These are phyloP conservation scores for Hymenoscyphus infarciens DNA, from an alignment of 2,329 filamentous ascomycete genomes.

Conservation along the genomic window DNA sequence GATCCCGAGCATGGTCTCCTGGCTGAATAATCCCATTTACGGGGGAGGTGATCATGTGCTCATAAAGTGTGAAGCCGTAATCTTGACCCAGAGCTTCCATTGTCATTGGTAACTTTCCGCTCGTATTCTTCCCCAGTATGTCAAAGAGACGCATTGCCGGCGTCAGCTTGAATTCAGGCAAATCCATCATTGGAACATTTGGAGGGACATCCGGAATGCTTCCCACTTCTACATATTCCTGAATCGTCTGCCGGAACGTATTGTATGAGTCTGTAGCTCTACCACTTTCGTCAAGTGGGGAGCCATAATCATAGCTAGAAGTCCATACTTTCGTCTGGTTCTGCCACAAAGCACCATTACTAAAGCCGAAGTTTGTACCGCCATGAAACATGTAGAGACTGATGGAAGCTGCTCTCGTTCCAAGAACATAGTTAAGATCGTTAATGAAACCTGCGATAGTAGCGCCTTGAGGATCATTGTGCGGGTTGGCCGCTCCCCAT, in stretches of 20 bases:
- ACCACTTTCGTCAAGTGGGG: slow-evolving; percentile 48
- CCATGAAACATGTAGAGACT: slow-evolving; percentile 53
- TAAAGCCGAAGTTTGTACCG: slow-evolving; percentile 48
- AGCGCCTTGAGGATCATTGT: slow-evolving; percentile 36
- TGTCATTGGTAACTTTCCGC: slow-evolving; percentile 35
- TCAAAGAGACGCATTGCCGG: slow-evolving; percentile 41
- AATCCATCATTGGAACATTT: slow-evolving; percentile 34
- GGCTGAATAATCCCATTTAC: slow-evolving; percentile 37
- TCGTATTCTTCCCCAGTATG: slow-evolving; percentile 29
- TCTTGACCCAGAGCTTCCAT: slow-evolving; percentile 47
- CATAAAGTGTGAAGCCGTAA: slow-evolving; percentile 45
- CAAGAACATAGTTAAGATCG: slow-evolving; percentile 40
- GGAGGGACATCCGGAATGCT: slow-evolving; percentile 38
- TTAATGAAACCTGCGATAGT: slow-evolving; percentile 30
- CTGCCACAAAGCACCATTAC: slow-evolving; percentile 45
- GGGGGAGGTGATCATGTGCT: slow-evolving; percentile 33
- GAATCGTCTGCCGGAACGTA: slow-evolving; percentile 40
- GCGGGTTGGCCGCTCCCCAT: slow-evolving; percentile 41
- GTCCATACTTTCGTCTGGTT: slow-evolving; percentile 41
- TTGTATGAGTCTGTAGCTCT: slow-evolving; percentile 44
- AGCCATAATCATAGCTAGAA: slow-evolving; percentile 49
- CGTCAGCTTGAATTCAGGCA: slow-evolving; percentile 39
- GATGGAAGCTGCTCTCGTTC: slow-evolving; percentile 40
- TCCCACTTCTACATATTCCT: slow-evolving; percentile 36
- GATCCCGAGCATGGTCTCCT: slow-evolving; percentile 44